phyloP scores from a whole-genome alignment of 1,284 basidiomycete species.

The Cutaneotrichosporon sp. region DNA sequence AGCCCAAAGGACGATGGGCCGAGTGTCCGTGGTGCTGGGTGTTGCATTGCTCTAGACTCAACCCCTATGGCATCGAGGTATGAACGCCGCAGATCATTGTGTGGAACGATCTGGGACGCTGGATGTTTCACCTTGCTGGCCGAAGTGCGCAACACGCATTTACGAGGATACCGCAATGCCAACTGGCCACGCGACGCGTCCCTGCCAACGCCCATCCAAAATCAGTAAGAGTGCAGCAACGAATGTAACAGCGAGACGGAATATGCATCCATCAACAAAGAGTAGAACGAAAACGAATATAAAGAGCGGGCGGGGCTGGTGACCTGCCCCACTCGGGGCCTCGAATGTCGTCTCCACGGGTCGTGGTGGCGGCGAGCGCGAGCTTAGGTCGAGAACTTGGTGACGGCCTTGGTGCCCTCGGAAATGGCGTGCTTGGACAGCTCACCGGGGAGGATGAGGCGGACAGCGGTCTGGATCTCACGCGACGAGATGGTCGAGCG shows the following conservation, averaged over 20 bases:
- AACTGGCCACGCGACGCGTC: no score
- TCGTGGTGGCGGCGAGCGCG: neutral
- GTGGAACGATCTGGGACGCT: no score
- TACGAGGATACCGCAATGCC: neutral
- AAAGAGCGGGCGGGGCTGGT: neutral
- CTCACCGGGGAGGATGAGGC: slow-evolving; percentile 81
- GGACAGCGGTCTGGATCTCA: slow-evolving; percentile 87
- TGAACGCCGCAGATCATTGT: no score
- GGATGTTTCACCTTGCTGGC: no score
- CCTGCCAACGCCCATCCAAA: no score
- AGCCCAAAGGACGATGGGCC: no score
- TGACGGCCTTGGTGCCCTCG: slow-evolving; percentile 60
- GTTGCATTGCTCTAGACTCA: no score
- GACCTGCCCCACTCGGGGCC: neutral
- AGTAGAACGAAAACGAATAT: slow-evolving; percentile 15
- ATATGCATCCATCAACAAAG: slow-evolving; percentile 14
- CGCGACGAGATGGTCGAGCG: slow-evolving; percentile 91
- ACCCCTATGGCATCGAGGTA: no score
- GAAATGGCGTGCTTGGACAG: slow-evolving; percentile 78
- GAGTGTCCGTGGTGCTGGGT: no score
- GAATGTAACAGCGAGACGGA: neutral
- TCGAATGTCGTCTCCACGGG: neutral
- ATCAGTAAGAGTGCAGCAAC: neutral
- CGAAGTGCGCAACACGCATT: no score
- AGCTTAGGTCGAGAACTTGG: slow-evolving; percentile 51